Percentiles rank a stretch among this genome's conserved stretches.
Evolutionary conservation across 192 early-diverging fungal genomes (phyloP).

Genomic region (Podila epicladia): DNA sequence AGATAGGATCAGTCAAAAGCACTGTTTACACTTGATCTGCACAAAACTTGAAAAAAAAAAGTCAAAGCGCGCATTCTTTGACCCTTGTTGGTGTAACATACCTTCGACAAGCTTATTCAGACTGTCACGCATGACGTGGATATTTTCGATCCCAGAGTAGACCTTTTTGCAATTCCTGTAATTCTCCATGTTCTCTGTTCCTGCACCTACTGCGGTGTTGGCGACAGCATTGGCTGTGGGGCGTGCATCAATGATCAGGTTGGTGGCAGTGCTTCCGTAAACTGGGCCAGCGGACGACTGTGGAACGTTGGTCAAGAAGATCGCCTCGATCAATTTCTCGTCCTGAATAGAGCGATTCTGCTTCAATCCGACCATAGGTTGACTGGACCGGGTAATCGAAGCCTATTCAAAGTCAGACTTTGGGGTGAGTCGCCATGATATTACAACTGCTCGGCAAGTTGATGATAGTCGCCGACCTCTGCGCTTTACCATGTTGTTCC

Average conservation of each 20-base stretch:
- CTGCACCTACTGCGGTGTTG: slow-evolving; percentile 92
- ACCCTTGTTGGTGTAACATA: slow-evolving; percentile 38
- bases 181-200: slow-evolving; percentile 94
- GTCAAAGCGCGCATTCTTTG: not conserved
- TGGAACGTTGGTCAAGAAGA: slow-evolving; percentile 77
- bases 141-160: slow-evolving; percentile 96
- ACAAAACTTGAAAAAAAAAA: not conserved
- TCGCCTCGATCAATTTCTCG: slow-evolving; percentile 94
- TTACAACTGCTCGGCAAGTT: not conserved
- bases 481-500: slow-evolving; percentile 70
- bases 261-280: slow-evolving; percentile 63
- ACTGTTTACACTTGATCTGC: not conserved
- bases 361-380: slow-evolving; percentile 97
- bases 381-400: slow-evolving; percentile 92
- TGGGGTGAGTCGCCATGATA: not conserved
- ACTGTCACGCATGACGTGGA: slow-evolving; percentile 96
- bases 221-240: slow-evolving; percentile 95
- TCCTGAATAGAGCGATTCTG: slow-evolving; percentile 96
- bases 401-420: slow-evolving; percentile 51
- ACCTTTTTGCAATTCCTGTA: slow-evolving; percentile 88
- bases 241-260: slow-evolving; percentile 96
- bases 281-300: slow-evolving; percentile 49
- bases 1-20: not conserved
- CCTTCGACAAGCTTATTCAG: slow-evolving; percentile 85
- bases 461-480: too few species aligned